Conservation (phyloP, 1,139 yeast species). For the Candida neerlandica region DNA sequence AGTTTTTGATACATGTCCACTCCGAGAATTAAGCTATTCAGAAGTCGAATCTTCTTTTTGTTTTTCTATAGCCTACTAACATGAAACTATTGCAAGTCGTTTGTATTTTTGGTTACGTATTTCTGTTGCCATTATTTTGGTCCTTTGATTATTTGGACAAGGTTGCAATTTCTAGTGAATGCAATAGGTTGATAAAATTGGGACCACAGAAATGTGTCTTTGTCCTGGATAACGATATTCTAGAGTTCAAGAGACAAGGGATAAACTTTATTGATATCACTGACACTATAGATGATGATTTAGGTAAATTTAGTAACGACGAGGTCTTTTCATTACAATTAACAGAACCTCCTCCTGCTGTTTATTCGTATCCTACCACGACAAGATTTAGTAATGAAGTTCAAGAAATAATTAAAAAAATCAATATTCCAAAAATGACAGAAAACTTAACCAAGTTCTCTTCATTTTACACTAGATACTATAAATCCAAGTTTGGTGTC, state of each 20-base stretch:
- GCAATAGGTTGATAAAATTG: conserved; percentile 35
- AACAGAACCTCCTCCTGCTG: conserved; percentile 25
- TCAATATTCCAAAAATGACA: conserved; percentile 51
- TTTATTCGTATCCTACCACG: conserved; percentile 57
- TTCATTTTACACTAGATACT: conserved; percentile 76
- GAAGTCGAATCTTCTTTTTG: too few species aligned
- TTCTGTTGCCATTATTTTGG: not conserved
- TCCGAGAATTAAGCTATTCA: not conserved
- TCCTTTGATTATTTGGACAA: not conserved
- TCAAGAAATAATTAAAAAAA: conserved; percentile 34
- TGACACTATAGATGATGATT: conserved; percentile 27
- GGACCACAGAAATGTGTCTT: conserved; percentile 41
- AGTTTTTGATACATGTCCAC: not conserved
- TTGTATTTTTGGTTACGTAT: not conserved
- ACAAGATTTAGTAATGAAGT: conserved; percentile 43
- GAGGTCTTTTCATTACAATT: conserved; percentile 29
- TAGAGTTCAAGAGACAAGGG: conserved; percentile 54
- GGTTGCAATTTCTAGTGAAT: not conserved
- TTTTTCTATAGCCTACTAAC: too few species aligned
- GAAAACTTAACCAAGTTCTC: conserved; percentile 62
- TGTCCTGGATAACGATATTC: conserved; percentile 59
- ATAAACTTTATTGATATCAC: conserved; percentile 74
- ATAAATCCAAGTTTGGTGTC: conserved; percentile 69
- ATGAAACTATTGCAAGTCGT: not conserved
- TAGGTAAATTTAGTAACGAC: conserved; percentile 35